Percentiles rank a stretch among this genome's conserved stretches.
These are phyloP conservation scores for Edaphochlamys debaryana DNA, from an alignment of 139 green algal species.

Conservation along the genomic window DNA sequence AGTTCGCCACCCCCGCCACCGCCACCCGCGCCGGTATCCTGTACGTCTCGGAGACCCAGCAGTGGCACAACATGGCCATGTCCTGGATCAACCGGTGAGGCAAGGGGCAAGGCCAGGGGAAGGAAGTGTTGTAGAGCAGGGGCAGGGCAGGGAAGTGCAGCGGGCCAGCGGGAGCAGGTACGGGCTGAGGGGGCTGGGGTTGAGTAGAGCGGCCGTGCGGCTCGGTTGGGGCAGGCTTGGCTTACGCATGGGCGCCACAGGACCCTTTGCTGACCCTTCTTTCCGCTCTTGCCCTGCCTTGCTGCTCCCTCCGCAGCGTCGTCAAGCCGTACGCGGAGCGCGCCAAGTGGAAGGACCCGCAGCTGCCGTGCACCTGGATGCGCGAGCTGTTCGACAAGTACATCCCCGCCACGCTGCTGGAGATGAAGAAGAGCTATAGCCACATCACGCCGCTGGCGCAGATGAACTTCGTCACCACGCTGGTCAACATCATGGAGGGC, in stretches of 20 bases:
- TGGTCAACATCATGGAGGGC: slow-evolving; percentile 88
- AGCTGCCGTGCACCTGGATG: slow-evolving; percentile 75
- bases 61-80: slow-evolving; percentile 89
- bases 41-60: slow-evolving; percentile 82
- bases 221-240: too few species aligned
- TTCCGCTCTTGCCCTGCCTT: neutral
- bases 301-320: slow-evolving; percentile 40
- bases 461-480: slow-evolving; percentile 87
- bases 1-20: slow-evolving; percentile 88
- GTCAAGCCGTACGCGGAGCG: slow-evolving; percentile 77
- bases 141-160: too few species aligned
- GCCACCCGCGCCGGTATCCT: slow-evolving; percentile 89
- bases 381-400: slow-evolving; percentile 86
- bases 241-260: too few species aligned
- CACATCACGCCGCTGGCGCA: slow-evolving; percentile 85
- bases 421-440: slow-evolving; percentile 86
- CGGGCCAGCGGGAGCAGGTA: too few species aligned
- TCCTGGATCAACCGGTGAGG: slow-evolving; percentile 62
- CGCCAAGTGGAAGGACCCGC: slow-evolving; percentile 86
- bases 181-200: too few species aligned
- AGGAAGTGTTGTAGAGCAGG: too few species aligned
- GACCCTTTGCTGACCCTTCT: too few species aligned
- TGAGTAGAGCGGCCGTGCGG: too few species aligned
- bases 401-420: slow-evolving; percentile 76
- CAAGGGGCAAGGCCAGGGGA: neutral